Base-by-base conservation (phyloP, 2,329 filamentous ascomycete genomes). In the Erysiphe pulchra region DNA sequence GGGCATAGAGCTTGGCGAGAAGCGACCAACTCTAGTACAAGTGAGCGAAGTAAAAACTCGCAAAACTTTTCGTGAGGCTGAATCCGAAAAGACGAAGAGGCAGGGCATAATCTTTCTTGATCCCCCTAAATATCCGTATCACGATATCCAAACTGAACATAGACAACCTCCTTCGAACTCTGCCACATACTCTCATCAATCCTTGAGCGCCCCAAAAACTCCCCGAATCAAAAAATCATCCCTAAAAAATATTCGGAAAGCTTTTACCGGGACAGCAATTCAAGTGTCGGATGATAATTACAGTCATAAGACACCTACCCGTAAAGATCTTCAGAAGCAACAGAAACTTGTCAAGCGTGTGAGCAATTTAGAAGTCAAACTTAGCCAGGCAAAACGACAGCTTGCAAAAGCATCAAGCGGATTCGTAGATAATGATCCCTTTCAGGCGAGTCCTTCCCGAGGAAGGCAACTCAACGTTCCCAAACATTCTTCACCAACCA, bases 351-450 rank as follows among this genome's bases (percentile, higher is more conserved):
- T 65, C 37, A 74, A 73, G 58, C 65, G 70, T 45, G 71, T 77
- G 30, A 74, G 70, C 50, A 66, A 75, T 50, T 63, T 77, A 12
- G 73, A 77, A 52, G 56, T 61, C 12, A 74, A 75, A 54, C 63
- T 77, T 30, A 61, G 69, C 14, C 62, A 64, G 33, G 71, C 71
- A 9, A 64, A 70, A 32, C 63, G 63, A 43, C 68, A 77, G 56
- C 62, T 77, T 32, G 14, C 20, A 31, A 28, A 32, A 17, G 41
- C 24, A 20, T 12, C 18, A 11, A 16, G 38, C 17, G 20, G 20
- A 24, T 24, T 24, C 20, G 20, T 24, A 24, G 20, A 24, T 24
- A 24, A 24, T 3, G 20, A 24, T 24, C 20, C 20, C 6, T 24
- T 24, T 24, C 20, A 3, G 6, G 6, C 20, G 3, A 24, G 20